Conservation (phyloP, 768 basidiomycete genomes). For the Gyrodon lividus region DNA sequence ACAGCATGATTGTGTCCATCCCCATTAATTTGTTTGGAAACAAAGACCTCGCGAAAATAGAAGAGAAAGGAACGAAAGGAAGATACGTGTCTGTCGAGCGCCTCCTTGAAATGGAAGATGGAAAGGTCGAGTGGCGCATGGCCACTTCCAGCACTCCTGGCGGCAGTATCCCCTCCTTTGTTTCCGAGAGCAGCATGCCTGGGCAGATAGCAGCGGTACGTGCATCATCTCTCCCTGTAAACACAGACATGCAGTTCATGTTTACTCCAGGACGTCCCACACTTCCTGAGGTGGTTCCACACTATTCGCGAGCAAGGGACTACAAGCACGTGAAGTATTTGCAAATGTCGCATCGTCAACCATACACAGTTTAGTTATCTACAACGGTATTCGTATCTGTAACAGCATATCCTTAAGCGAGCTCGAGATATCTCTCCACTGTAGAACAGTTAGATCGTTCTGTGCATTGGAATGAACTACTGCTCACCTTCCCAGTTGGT, state of each 20-base stretch:
- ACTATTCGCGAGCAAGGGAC: slow-evolving; percentile 23
- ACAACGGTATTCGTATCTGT: background rate
- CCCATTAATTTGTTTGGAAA: slow-evolving; percentile 65
- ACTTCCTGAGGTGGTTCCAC: slow-evolving; percentile 68
- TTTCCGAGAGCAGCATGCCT: slow-evolving; percentile 60
- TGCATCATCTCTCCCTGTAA: background rate
- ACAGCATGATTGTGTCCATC: slow-evolving; percentile 51
- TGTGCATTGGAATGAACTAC: background rate
- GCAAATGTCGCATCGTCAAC: background rate
- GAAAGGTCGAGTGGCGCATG: slow-evolving; percentile 76
- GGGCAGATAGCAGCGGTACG: slow-evolving; percentile 61
- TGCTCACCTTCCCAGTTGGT: slow-evolving; percentile 90
- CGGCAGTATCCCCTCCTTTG: slow-evolving; percentile 63
- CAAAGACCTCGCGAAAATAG: slow-evolving; percentile 55
- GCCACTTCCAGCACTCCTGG: slow-evolving; percentile 73
- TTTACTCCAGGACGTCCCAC: slow-evolving; percentile 60
- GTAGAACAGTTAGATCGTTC: slow-evolving; percentile 11
- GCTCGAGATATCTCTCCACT: slow-evolving; percentile 88
- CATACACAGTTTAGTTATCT: background rate
- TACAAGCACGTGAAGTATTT: background rate
- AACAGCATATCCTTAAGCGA: slow-evolving; percentile 44
- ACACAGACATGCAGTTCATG: background rate
- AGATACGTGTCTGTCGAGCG: slow-evolving; percentile 72
- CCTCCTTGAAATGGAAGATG: slow-evolving; percentile 58
- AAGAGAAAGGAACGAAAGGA: slow-evolving; percentile 63